Percentiles rank a stretch among this genome's conserved stretches.
These are phyloP conservation scores for Trichoderma brevicompactum DNA, from an alignment of 2,329 filamentous ascomycete species.

Conservation along the genomic window DNA sequence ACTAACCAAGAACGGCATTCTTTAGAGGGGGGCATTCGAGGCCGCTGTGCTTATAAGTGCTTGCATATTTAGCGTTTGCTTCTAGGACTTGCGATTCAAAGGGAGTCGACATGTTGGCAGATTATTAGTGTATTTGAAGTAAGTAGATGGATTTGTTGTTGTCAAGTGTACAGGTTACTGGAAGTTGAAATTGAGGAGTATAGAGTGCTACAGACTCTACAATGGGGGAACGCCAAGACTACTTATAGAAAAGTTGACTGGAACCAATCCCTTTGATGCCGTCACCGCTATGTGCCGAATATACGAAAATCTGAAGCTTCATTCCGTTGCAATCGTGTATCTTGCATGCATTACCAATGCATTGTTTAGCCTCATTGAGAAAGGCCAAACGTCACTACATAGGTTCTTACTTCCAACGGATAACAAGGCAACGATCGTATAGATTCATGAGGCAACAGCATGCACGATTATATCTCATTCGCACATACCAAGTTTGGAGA, in stretches of 20 bases:
- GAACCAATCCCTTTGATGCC: not conserved
- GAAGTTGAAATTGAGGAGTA: not conserved
- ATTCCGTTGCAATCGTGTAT: not conserved
- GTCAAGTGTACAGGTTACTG: not conserved
- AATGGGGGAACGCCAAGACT: not conserved
- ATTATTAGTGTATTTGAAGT: not conserved
- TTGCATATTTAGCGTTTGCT: slow-evolving; percentile 17
- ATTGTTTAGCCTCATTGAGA: not conserved
- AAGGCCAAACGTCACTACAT: not conserved
- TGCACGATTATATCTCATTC: not conserved
- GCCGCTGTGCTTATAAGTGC: slow-evolving; percentile 16
- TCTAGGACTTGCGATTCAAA: slow-evolving; percentile 5
- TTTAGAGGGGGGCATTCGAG: slow-evolving; percentile 9
- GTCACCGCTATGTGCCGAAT: not conserved
- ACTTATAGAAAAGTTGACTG: slow-evolving; percentile 6
- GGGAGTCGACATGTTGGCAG: not conserved
- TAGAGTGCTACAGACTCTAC: not conserved
- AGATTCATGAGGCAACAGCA: not conserved
- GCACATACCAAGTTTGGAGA: too few species aligned
- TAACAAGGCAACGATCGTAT: not conserved
- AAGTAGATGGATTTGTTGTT: too few species aligned
- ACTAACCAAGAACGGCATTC: not conserved
- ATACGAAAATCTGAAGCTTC: too few species aligned
- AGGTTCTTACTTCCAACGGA: not conserved
- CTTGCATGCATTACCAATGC: not conserved